A percentile compares a stretch with the other conserved stretches of the same genome.
Conservation (phyloP, 2,329 filamentous ascomycete species). For the Aureobasidium sp. region DNA sequence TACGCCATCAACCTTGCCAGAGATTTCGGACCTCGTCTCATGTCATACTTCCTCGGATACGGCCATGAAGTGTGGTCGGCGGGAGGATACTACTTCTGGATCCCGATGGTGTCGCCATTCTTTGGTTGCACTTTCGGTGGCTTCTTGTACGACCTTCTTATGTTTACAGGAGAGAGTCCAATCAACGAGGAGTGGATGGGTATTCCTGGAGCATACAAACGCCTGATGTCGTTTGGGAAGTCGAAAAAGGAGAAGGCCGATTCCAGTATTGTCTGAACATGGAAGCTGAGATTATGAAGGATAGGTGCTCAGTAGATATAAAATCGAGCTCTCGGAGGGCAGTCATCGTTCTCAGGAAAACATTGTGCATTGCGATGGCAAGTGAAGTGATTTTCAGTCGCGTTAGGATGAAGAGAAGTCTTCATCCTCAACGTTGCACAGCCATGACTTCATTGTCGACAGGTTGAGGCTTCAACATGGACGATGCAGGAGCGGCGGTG, state of each 20-base stretch:
- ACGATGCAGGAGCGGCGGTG: slow-evolving; percentile 3
- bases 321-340: not conserved
- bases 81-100: slow-evolving; percentile 64
- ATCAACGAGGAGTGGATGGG: slow-evolving; percentile 61
- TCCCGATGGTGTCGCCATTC: slow-evolving; percentile 66
- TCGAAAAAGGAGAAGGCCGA: slow-evolving; percentile 6
- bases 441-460: not conserved
- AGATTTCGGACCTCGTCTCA: slow-evolving; percentile 61
- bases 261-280: not conserved
- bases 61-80: slow-evolving; percentile 58
- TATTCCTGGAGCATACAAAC: slow-evolving; percentile 19
- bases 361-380: not conserved
- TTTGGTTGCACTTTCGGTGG: slow-evolving; percentile 55
- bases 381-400: not conserved
- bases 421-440: not conserved
- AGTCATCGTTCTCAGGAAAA: not conserved
- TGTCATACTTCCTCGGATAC: slow-evolving; percentile 61
- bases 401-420: not conserved
- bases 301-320: not conserved
- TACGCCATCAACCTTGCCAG: slow-evolving; percentile 58
- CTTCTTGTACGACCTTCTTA: slow-evolving; percentile 54
- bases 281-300: not conserved
- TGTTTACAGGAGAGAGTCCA: slow-evolving; percentile 63
- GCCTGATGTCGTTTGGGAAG: not conserved
- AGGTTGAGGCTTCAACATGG: slow-evolving; percentile 6